phyloP scores from a whole-genome alignment of 148 eudicot species.

The Dianthus caryophyllus region DNA sequence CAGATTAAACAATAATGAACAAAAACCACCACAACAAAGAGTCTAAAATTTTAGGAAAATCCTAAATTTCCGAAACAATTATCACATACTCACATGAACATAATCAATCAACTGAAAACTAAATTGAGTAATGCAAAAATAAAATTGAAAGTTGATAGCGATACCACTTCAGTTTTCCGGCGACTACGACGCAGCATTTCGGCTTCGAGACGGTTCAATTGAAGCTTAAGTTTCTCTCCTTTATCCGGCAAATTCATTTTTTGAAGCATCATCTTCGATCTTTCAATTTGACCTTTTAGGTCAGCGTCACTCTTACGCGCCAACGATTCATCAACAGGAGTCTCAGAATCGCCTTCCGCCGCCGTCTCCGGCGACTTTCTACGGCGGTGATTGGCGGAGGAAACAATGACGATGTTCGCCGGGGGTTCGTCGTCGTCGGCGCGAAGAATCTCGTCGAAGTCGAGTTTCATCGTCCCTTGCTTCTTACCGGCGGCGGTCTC shows the following conservation, averaged over 20 bases:
- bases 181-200: slow-evolving; percentile 28
- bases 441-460: slow-evolving; percentile 18
- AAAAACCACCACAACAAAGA: background rate
- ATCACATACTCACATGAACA: background rate
- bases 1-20: background rate
- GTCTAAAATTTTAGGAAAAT: background rate
- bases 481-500: slow-evolving; percentile 6
- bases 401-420: slow-evolving; percentile 21
- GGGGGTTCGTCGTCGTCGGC: slow-evolving; percentile 21
- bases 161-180: slow-evolving; percentile 3
- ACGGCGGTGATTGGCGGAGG: slow-evolving; percentile 10
- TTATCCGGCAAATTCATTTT: slow-evolving; percentile 11
- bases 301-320: background rate
- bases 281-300: slow-evolving; percentile 4
- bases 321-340: slow-evolving; percentile 9
- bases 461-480: slow-evolving; percentile 8
- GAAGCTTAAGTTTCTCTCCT: slow-evolving; percentile 27
- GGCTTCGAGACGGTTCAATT: slow-evolving; percentile 5
- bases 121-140: background rate
- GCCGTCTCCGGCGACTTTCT: slow-evolving; percentile 5
- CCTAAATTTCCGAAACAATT: background rate
- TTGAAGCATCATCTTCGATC: background rate
- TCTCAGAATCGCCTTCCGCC: background rate
- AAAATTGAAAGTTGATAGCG: too few species aligned
- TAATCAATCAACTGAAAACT: background rate